Base-by-base conservation (phyloP, 2,329 filamentous ascomycete species). In the Diplocarpon rosae region DNA sequence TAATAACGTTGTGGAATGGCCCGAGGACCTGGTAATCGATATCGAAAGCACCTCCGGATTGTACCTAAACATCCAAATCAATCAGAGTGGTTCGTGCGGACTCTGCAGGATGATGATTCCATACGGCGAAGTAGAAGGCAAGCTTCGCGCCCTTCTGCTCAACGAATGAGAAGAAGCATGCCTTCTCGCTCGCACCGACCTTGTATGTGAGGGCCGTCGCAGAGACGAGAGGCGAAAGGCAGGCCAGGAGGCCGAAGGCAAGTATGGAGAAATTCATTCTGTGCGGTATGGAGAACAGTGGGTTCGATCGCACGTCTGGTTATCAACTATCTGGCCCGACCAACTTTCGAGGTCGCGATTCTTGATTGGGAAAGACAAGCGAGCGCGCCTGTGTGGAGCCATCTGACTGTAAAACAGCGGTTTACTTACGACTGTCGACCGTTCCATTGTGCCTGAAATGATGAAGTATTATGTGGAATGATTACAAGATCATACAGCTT, bases 1-100 rank as follows among this genome's bases (percentile, higher is more conserved):
- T 69, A 49, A 98, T 82, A 50, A 86, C 66, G 66, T 84, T 89
- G 60, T 83, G 80, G 54, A 76, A 77, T 24, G 93, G 92, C 15
- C 86, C 88, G 39, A 80, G 76, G 45, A 98, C 90, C 48, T 78
- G 68, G 69, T 95, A 98, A 65, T 96, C 88, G 66, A 98, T 76
- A 71, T 98, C 92, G 69, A 98, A 98, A 27, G 88, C 90, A 57
- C 92, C 93, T 61, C 92, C 92, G 8, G 89, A 90, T 93, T 98
- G 92, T 37, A 95, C 89, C 89, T 95, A 52, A 34, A 32, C 11
- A 31, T 24, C 9, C 49, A 30, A 20, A 38, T n/a, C 12, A 13
- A 39, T 49, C 31, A 49, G 44, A 33, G 14, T 27, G 34, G 14
- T 28, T 17, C 1, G 9, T 27, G 17, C 1, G 9, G 20, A 27